phyloP scores from a whole-genome alignment of 2,329 filamentous ascomycete species.

The Pyrenophora tritici-repentis region DNA sequence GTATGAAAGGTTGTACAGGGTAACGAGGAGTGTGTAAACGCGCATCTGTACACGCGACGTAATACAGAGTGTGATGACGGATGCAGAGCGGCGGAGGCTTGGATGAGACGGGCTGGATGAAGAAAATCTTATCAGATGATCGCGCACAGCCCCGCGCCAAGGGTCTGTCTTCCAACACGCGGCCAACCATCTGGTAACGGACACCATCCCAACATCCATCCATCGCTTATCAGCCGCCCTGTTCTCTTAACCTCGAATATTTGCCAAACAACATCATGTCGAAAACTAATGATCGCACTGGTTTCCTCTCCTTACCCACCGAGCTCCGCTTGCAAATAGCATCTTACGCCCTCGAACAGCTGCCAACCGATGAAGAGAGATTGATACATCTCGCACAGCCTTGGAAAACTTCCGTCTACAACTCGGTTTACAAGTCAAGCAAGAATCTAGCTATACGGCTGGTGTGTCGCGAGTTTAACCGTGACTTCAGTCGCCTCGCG shows the following conservation, averaged over 20 bases:
- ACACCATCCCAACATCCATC: too few relatives aligned
- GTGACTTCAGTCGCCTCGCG: slow-evolving; percentile 44
- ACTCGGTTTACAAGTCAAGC: slow-evolving; percentile 14
- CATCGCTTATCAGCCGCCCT: neutral
- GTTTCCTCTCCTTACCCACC: slow-evolving; percentile 40
- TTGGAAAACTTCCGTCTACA: too few relatives aligned
- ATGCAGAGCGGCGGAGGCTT: slow-evolving; percentile 7
- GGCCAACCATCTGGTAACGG: too few relatives aligned
- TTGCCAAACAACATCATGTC: neutral
- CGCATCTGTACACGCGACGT: slow-evolving; percentile 25
- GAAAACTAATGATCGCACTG: neutral
- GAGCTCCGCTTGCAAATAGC: slow-evolving; percentile 47
- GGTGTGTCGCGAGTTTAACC: slow-evolving; percentile 46
- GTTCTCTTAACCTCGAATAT: neutral
- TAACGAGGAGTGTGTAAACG: slow-evolving; percentile 12
- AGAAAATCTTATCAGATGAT: slow-evolving; percentile 32
- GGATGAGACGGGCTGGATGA: slow-evolving; percentile 19
- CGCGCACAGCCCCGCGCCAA: slow-evolving; percentile 4
- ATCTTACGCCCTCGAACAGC: slow-evolving; percentile 25
- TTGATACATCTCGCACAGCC: too few relatives aligned
- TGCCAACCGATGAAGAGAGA: too few relatives aligned
- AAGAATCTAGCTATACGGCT: slow-evolving; percentile 41
- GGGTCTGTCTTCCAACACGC: neutral
- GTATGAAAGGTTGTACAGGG: slow-evolving; percentile 7
- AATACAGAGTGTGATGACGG: slow-evolving; percentile 6